Evolutionary conservation across 768 basidiomycete genomes (phyloP).

Genomic region (Russula foetens): DNA sequence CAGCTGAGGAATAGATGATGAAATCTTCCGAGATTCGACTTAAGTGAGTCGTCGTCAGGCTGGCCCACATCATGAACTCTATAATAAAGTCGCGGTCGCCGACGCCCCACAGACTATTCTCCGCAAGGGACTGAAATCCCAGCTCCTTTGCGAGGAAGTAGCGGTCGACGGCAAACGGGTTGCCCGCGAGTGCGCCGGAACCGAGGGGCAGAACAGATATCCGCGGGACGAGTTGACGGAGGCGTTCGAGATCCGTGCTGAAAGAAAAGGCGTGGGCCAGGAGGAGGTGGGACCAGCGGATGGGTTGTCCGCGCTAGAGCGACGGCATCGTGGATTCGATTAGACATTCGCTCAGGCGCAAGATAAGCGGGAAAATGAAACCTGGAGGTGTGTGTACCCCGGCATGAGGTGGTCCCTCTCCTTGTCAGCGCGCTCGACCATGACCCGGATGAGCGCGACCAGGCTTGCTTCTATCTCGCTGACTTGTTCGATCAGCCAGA

Average conservation of each 20-base stretch:
- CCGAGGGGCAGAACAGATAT: conserved; percentile 92
- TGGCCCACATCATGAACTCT: conserved; percentile 96
- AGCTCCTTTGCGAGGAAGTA: conserved; percentile 89
- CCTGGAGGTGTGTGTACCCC: conserved; percentile 97
- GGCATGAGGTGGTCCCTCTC: conserved; percentile 89
- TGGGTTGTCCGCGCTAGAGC: conserved; percentile 87
- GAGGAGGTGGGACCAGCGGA: conserved; percentile 96
- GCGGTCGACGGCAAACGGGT: conserved; percentile 90
- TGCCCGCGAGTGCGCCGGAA: conserved; percentile 91
- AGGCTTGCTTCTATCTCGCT: conserved; percentile 56
- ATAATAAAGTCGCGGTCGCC: conserved; percentile 96
- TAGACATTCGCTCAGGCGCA: neutral
- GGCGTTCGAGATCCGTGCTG: conserved; percentile 78
- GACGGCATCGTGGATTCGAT: neutral
- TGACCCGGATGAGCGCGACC: conserved; percentile 73
- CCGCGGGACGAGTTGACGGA: conserved; percentile 77
- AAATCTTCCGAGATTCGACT: conserved; percentile 94
- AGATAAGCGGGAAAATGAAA: conserved; percentile 27
- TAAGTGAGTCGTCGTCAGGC: conserved; percentile 86
- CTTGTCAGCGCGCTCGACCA: conserved; percentile 88
- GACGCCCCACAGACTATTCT: conserved; percentile 96
- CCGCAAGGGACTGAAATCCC: conserved; percentile 79
- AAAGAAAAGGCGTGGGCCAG: conserved; percentile 94
- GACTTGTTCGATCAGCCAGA: conserved; percentile 87
- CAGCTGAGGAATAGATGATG: conserved; percentile 93